Evolutionary conservation across 331 rosid species (phyloP), one percentile per base, ranked within the genome.

Genomic region (Rosa hybrid): DNA sequence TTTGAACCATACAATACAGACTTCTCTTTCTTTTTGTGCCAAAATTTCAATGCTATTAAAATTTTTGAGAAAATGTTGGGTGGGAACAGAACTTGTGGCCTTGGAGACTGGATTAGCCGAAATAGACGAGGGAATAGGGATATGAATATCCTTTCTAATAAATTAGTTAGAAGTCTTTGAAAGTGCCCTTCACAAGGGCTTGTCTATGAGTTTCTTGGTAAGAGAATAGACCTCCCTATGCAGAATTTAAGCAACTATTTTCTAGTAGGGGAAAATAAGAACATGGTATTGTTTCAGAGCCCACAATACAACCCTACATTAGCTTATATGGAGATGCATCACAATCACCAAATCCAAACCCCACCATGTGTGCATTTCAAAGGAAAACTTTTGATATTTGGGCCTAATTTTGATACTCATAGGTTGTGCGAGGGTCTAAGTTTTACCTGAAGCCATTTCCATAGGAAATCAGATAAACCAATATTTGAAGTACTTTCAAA

Each of bases 161-260:
- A 34, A 45, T 65, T 82, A 14, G 78, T 77, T 71, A 51, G 85
- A 72, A 41, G 71, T 75, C 81, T 49, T 12, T 77, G 42, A 76
- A 59, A 71, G 79, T 56, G 79, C 68, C 77, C 82, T 80, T 72
- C 79, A 77, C 84, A 80, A 64, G 87, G 77, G 77, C 27, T 65
- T 65, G 84, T 80, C 84, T 45, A 2, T 54, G 71, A 42, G 76
- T 64, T 71, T 59, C 76, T n/a, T 49, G 59, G 77, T 38, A 46
- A 45, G 20, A 60, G 60, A 21, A 62, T 57, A 62, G 62, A 71
- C 73, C 54, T 23, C 16, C 38, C 41, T 3, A 30, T 34, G 72
- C 23, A 38, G 49, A 67, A 17, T 14, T 17, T 39, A 39, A 67
- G 72, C 27, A 17, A 45, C 68, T 68, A 54, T 59, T 53, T 62